These are phyloP conservation scores for Chrysanthemum lavandulifolium DNA, from an alignment of 129 eudicot genomes.

Conservation along the genomic window DNA sequence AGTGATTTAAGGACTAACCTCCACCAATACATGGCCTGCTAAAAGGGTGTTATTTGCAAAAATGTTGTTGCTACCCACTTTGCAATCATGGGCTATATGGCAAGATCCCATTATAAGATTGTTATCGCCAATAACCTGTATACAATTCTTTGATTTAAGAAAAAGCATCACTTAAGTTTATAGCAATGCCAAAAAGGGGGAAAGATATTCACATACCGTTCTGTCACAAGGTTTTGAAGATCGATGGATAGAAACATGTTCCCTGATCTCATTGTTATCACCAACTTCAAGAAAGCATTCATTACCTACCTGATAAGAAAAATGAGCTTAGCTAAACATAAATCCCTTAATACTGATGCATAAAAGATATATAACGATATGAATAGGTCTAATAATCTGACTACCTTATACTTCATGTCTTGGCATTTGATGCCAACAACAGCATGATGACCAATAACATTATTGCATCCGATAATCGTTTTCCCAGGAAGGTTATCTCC, in stretches of 20 bases:
- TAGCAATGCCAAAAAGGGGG: constrained; percentile 41
- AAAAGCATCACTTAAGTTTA: constrained; percentile 1
- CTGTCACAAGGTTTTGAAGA: constrained; percentile 73
- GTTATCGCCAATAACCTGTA: constrained; percentile 79
- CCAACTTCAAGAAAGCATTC: constrained; percentile 94
- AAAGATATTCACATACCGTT: constrained; percentile 56
- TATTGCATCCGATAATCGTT: constrained; percentile 78
- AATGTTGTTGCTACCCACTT: constrained; percentile 83
- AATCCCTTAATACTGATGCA: not conserved
- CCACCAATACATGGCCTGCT: constrained; percentile 88
- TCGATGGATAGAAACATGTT: constrained; percentile 83
- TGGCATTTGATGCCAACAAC: constrained; percentile 93
- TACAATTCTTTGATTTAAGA: constrained; percentile 18
- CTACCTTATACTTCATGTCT: constrained; percentile 89
- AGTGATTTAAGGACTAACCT: constrained; percentile 46
- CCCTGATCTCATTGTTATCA: constrained; percentile 92
- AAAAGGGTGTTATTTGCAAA: constrained; percentile 88
- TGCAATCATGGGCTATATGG: constrained; percentile 97
- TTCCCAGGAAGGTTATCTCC: constrained; percentile 91
- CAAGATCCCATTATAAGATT: constrained; percentile 98
- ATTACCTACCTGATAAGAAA: constrained; percentile 60
- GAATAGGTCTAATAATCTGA: not conserved
- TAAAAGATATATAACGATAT: not conserved
- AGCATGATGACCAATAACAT: constrained; percentile 86
- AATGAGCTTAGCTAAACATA: not conserved